A percentile compares a stretch with the other conserved stretches of the same genome.
These are phyloP conservation scores for Lolium rigidum DNA, from an alignment of 176 grass and related monocot genomes.

Conservation along the genomic window DNA sequence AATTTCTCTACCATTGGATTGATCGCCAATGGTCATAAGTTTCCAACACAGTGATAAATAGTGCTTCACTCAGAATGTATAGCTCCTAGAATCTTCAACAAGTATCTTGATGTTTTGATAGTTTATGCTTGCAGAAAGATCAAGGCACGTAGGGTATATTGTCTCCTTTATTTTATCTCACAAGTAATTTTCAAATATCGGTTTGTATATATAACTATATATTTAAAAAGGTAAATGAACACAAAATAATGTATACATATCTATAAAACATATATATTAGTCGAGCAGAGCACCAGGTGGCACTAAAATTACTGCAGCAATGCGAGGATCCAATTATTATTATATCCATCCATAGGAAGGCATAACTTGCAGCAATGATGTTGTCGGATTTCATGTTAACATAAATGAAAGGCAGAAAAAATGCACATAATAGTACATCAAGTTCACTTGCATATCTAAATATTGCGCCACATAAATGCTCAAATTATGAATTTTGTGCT, in stretches of 20 bases:
- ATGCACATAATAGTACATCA: neutral
- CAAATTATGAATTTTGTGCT: conserved; percentile 11
- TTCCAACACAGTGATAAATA: neutral
- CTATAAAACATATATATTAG: neutral
- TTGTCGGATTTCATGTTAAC: neutral
- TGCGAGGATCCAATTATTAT: neutral
- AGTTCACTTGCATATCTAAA: neutral
- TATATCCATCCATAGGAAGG: neutral
- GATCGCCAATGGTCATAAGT: neutral
- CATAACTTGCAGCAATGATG: neutral
- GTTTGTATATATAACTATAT: neutral
- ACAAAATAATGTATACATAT: neutral
- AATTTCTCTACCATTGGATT: neutral
- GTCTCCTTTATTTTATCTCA: conserved; percentile 4
- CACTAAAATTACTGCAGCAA: neutral
- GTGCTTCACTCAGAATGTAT: conserved; percentile 1
- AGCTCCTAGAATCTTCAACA: neutral
- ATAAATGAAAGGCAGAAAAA: conserved; percentile 7
- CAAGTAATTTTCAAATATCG: neutral
- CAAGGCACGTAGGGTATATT: neutral
- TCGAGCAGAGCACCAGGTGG: neutral
- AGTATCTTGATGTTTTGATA: neutral
- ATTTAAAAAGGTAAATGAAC: neutral
- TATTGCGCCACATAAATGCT: neutral
- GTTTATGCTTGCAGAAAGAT: neutral